A percentile compares a stretch with the other conserved stretches of the same genome.
phyloP scores from a whole-genome alignment of 2,329 filamentous ascomycete species.

The Exutisphaerella laricina region DNA sequence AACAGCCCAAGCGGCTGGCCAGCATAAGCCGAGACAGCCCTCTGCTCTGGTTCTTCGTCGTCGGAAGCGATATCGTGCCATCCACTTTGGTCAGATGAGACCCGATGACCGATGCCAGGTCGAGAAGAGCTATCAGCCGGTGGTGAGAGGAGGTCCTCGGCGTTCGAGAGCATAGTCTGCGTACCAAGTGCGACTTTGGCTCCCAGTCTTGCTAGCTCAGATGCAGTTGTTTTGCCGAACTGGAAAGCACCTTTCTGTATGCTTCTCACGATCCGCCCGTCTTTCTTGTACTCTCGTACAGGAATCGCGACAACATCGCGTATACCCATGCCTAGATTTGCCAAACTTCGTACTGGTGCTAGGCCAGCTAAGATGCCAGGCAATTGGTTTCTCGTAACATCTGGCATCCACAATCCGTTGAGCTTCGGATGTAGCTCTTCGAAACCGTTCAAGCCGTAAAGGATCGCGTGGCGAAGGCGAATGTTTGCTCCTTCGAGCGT shows the following conservation, averaged over 20 bases:
- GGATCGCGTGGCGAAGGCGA: conserved; percentile 78
- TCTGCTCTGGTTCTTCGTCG: conserved; percentile 62
- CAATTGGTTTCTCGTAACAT: conserved; percentile 83
- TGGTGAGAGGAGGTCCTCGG: conserved; percentile 67
- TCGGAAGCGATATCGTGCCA: conserved; percentile 56
- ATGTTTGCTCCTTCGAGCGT: conserved; percentile 85
- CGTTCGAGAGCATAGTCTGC: conserved; percentile 83
- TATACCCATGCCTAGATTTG: conserved; percentile 85
- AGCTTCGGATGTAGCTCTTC: conserved; percentile 83
- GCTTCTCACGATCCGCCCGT: conserved; percentile 84
- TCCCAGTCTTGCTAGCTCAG: conserved; percentile 87
- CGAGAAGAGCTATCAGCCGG: conserved; percentile 17
- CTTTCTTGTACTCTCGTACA: conserved; percentile 86
- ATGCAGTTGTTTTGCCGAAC: conserved; percentile 90
- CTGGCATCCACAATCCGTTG: conserved; percentile 95
- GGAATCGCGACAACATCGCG: conserved; percentile 83
- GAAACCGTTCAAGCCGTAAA: conserved; percentile 88
- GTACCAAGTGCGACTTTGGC: conserved; percentile 93
- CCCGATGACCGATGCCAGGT: conserved; percentile 9
- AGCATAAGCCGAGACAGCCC: conserved; percentile 84
- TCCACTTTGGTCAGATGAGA: conserved; percentile 28
- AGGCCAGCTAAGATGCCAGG: conserved; percentile 83
- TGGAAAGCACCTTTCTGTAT: conserved; percentile 84
- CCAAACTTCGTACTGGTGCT: conserved; percentile 81
- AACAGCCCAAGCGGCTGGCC: conserved; percentile 87